These are phyloP conservation scores for Colletotrichum sojae DNA, from an alignment of 2,329 filamentous ascomycete genomes.

Conservation along the genomic window DNA sequence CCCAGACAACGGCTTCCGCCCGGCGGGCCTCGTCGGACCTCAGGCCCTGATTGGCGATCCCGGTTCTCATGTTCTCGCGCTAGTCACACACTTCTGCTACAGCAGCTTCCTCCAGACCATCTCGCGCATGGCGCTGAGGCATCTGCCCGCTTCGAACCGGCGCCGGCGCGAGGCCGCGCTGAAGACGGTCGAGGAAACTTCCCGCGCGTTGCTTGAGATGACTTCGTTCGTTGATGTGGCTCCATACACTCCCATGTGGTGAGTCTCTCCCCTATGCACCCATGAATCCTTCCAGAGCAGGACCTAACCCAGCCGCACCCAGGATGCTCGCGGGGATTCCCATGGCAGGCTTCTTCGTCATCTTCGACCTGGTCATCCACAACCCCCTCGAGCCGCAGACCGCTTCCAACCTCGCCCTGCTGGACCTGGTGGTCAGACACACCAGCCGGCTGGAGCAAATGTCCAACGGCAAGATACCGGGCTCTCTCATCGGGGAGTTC, in stretches of 20 bases:
- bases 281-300: too few species aligned
- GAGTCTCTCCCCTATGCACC: background rate
- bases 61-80: slow-evolving; percentile 18
- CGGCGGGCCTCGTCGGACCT: slow-evolving; percentile 35
- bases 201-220: slow-evolving; percentile 48
- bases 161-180: slow-evolving; percentile 40
- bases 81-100: slow-evolving; percentile 48
- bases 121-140: slow-evolving; percentile 45
- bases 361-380: slow-evolving; percentile 58
- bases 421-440: slow-evolving; percentile 57
- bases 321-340: slow-evolving; percentile 53
- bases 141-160: slow-evolving; percentile 27
- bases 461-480: slow-evolving; percentile 52
- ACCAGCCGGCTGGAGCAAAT: slow-evolving; percentile 57
- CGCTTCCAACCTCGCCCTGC: slow-evolving; percentile 52
- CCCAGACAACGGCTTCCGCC: slow-evolving; percentile 42
- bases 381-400: slow-evolving; percentile 50
- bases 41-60: slow-evolving; percentile 27
- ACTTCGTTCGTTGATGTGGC: slow-evolving; percentile 48
- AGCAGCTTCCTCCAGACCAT: slow-evolving; percentile 48
- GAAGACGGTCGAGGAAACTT: slow-evolving; percentile 42
- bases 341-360: slow-evolving; percentile 53
- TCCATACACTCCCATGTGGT: slow-evolving; percentile 48
- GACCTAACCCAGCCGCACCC: too few species aligned
- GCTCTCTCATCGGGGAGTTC: slow-evolving; percentile 55